Evolutionary conservation across 208 protist genomes (phyloP).

Genomic region (Leishmania amazonensis): DNA sequence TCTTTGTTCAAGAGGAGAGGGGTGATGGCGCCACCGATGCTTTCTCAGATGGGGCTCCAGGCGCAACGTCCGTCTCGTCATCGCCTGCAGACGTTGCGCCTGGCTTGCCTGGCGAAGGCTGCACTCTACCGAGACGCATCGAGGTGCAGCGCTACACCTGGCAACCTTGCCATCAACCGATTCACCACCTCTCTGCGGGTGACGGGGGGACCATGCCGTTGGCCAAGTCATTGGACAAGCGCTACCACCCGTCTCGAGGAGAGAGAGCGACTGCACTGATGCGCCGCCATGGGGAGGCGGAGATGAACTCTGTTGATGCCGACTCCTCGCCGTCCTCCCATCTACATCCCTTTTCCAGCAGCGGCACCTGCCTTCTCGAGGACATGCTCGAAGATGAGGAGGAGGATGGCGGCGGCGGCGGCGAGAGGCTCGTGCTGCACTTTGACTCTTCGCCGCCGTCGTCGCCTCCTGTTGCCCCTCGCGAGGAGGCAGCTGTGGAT

Average conservation of each 20-base stretch:
- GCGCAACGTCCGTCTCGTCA: background rate
- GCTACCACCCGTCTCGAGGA: background rate
- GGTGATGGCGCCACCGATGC: background rate
- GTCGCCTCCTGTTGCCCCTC: background rate
- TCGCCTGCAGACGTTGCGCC: background rate
- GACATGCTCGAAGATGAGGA: background rate
- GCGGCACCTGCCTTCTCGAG: background rate
- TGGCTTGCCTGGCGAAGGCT: background rate
- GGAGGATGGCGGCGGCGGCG: background rate
- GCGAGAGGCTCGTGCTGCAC: constrained; percentile 20
- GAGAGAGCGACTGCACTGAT: background rate
- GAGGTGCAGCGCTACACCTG: constrained; percentile 9
- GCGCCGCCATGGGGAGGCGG: background rate
- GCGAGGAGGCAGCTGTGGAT: too few species aligned
- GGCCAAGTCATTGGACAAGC: background rate
- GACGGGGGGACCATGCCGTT: background rate
- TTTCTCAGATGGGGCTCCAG: background rate
- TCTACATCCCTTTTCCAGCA: constrained; percentile 1
- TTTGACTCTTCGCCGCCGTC: constrained; percentile 20
- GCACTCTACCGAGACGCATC: background rate
- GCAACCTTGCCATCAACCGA: constrained; percentile 3
- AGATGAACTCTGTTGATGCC: background rate
- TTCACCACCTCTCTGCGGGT: background rate
- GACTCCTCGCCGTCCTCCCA: background rate
- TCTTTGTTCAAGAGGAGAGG: constrained; percentile 3